Evolutionary conservation across 148 eudicot species (phyloP), one percentile per base, ranked within the genome.

Genomic region (Cornus florida): DNA sequence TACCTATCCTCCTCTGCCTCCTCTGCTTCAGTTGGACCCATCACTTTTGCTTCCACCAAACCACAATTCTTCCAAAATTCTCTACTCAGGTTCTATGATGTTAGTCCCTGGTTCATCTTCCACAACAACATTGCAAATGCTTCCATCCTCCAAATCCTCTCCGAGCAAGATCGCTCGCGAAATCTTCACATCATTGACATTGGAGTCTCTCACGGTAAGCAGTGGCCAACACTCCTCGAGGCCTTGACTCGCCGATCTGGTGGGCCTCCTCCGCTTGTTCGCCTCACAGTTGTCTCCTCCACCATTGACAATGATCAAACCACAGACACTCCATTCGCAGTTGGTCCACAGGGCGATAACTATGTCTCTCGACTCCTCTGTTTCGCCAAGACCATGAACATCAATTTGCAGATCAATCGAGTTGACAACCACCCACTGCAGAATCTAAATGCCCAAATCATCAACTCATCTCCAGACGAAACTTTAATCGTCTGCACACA

Each of bases 171-270:
- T 38, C 64, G 19, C 0, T 79, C 81, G 1, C 48, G 48, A 7
- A 83, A 66, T 73, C 88, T 89, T 48, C 91, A 89, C 78, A 89
- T 86, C 60, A 60, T 89, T 17, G 89, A 89, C 69, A 86, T 89
- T 31, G 91, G 91, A 62, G 89, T 89, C 46, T 89, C 89, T 46
- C 91, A 89, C 60, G 89, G 91, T 11, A 80, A 84, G 31, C 91
- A 89, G 67, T 89, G 91, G 91, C 91, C 91, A 4, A 89, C 83
- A 0, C 86, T 89, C 11, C 73, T 89, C 7, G 91, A 83, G 62
- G 89, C 85, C 7, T 59, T 89, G 79, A 76, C 86, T 8, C 82
- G 81, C 46, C 85, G 85, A 2, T 73, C 86, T 7, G 89, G 88
- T 0, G 91, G 91, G 7, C 88, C 91, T 56, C 91, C 91, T 6